Percentiles rank a stretch among this genome's conserved stretches.
Conservation (phyloP, 148 eudicot genomes). For the Vaccinium vitisidaea region DNA sequence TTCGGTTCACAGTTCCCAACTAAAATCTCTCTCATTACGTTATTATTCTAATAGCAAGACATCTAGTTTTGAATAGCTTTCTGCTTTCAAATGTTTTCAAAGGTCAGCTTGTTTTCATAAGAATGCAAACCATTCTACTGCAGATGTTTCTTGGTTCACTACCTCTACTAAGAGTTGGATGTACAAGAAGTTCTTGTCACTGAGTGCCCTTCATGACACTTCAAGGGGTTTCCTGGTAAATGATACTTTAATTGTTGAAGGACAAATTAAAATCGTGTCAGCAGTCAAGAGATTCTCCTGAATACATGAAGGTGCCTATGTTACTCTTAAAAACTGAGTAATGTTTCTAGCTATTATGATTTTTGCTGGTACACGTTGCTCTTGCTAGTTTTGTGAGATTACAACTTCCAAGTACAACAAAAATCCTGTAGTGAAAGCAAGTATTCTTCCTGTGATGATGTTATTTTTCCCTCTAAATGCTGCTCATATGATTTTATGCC, state of each 20-base stretch:
- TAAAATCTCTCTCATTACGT: neutral
- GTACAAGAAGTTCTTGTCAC: neutral
- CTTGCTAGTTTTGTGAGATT: neutral
- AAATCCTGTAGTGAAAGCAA: neutral
- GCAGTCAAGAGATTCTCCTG: neutral
- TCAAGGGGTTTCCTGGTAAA: neutral
- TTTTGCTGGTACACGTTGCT: neutral
- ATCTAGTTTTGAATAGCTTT: neutral
- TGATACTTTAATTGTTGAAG: constrained; percentile 12
- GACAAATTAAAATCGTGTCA: neutral
- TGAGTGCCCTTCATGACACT: neutral
- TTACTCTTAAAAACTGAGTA: neutral
- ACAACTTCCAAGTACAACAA: neutral
- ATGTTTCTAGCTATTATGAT: neutral
- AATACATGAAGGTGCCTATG: neutral
- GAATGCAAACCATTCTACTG: neutral
- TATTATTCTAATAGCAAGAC: too few relatives aligned
- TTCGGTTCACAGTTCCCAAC: neutral
- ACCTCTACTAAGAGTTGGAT: neutral
- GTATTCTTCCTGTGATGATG: too few relatives aligned
- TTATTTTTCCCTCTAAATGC: too few relatives aligned
- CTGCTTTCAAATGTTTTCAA: neutral
- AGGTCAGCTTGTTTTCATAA: neutral
- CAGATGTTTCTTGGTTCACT: neutral
- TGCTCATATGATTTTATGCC: too few relatives aligned